Evolutionary conservation across 768 basidiomycete species (phyloP).

Genomic region (Hypholoma fasciculare): DNA sequence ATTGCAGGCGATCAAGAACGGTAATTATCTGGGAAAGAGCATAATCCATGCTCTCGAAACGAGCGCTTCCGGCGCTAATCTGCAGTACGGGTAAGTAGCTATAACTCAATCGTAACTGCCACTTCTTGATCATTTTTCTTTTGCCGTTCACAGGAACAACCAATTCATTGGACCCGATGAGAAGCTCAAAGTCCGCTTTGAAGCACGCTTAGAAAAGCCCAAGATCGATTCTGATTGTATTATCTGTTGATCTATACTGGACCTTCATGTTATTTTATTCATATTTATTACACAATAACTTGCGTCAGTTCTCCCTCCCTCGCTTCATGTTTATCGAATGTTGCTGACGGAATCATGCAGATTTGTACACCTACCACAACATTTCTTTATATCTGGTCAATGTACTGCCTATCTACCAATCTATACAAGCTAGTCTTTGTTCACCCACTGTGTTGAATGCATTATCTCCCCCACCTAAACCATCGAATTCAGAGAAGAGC

Average conservation of each 20-base stretch:
- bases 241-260: slow-evolving; percentile 32
- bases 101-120: neutral
- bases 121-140: neutral
- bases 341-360: no score
- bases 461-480: no score
- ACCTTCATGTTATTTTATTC: no score
- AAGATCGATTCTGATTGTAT: slow-evolving; percentile 42
- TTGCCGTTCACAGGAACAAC: slow-evolving; percentile 33
- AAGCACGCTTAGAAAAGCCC: slow-evolving; percentile 42
- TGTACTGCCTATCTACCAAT: no score
- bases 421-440: no score
- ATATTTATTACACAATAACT: no score
- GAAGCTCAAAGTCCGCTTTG: slow-evolving; percentile 43
- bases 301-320: no score
- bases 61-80: slow-evolving; percentile 38
- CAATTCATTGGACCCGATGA: slow-evolving; percentile 48
- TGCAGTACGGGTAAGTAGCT: slow-evolving; percentile 54
- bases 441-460: no score
- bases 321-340: no score
- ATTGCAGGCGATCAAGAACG: slow-evolving; percentile 25
- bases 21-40: slow-evolving; percentile 11
- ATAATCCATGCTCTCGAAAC: slow-evolving; percentile 44
- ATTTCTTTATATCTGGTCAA: no score
- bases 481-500: no score
- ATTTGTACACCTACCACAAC: no score